phyloP scores from a whole-genome alignment of 768 basidiomycete genomes.

The Neoboletus subvelutipes region DNA sequence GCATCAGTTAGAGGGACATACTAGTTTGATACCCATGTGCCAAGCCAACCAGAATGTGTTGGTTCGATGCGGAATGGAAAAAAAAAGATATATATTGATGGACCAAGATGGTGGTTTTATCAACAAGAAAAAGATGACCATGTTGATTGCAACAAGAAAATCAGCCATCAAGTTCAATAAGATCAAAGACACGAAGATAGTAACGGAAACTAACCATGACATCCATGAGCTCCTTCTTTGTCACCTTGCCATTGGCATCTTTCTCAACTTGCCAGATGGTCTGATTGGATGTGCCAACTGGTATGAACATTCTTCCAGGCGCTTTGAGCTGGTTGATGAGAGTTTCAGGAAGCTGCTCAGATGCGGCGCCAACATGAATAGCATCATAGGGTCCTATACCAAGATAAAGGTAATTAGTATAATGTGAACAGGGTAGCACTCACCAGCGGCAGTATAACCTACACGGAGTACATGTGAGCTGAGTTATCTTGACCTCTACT shows the following conservation, averaged over 20 bases:
- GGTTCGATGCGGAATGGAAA: background rate
- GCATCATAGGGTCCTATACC: constrained; percentile 68
- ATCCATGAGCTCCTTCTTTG: constrained; percentile 65
- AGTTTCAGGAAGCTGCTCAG: constrained; percentile 64
- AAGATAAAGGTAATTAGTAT: background rate
- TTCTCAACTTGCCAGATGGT: constrained; percentile 81
- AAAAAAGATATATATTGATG: background rate
- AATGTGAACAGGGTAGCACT: constrained; percentile 1
- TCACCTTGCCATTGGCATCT: constrained; percentile 63
- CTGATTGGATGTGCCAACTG: constrained; percentile 66
- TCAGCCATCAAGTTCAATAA: constrained; percentile 15
- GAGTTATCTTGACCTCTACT: background rate
- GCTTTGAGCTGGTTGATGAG: constrained; percentile 77
- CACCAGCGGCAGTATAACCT: constrained; percentile 40
- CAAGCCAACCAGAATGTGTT: background rate
- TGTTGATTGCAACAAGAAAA: background rate
- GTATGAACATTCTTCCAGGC: constrained; percentile 89
- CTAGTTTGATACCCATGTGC: constrained; percentile 29
- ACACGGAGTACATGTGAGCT: background rate
- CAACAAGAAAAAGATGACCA: background rate
- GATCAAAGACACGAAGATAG: constrained; percentile 8
- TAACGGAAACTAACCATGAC: constrained; percentile 59
- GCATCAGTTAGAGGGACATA: constrained; percentile 72
- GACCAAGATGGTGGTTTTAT: background rate
- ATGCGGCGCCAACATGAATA: constrained; percentile 94